Percentiles rank a stretch among this genome's conserved stretches.
Conservation (phyloP, 257 asterid species). For the Anisodus acutangulus region DNA sequence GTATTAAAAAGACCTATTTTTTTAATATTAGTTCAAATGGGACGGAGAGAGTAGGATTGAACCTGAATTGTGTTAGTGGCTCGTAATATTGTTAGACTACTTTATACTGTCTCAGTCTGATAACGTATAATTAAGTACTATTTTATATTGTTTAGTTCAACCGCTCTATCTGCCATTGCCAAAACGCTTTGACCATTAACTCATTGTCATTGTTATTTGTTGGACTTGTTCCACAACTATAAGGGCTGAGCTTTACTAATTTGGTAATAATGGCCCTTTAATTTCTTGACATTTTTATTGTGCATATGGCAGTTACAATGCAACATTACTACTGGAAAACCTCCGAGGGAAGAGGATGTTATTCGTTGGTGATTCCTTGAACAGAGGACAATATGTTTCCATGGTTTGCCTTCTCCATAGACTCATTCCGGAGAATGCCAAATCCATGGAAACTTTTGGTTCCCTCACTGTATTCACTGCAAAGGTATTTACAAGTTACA, state of each 20-base stretch:
- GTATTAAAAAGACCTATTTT: too few relatives aligned
- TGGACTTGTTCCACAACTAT: not conserved
- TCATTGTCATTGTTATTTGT: not conserved
- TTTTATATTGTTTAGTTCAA: not conserved
- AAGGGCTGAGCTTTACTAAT: not conserved
- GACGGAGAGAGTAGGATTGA: not conserved
- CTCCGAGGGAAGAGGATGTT: slow-evolving; percentile 72
- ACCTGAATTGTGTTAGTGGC: not conserved
- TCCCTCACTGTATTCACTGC: slow-evolving; percentile 62
- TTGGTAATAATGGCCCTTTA: not conserved
- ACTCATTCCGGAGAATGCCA: slow-evolving; percentile 56
- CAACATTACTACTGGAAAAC: slow-evolving; percentile 67
- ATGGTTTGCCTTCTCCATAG: slow-evolving; percentile 72
- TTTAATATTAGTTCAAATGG: too few relatives aligned
- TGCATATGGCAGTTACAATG: slow-evolving; percentile 60
- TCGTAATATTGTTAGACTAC: not conserved
- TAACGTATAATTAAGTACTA: not conserved
- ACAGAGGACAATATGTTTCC: slow-evolving; percentile 73
- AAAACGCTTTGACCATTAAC: not conserved
- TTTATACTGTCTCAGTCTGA: not conserved
- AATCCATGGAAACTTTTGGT: slow-evolving; percentile 50
- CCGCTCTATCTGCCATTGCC: not conserved
- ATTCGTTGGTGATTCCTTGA: slow-evolving; percentile 83
- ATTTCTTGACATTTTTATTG: not conserved
- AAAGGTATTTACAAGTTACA: slow-evolving; percentile 49